Evolutionary conservation across 805 yeast genomes (phyloP), one percentile per base, ranked within the genome.

Genomic region (Zygotorulaspora chibaensis): DNA sequence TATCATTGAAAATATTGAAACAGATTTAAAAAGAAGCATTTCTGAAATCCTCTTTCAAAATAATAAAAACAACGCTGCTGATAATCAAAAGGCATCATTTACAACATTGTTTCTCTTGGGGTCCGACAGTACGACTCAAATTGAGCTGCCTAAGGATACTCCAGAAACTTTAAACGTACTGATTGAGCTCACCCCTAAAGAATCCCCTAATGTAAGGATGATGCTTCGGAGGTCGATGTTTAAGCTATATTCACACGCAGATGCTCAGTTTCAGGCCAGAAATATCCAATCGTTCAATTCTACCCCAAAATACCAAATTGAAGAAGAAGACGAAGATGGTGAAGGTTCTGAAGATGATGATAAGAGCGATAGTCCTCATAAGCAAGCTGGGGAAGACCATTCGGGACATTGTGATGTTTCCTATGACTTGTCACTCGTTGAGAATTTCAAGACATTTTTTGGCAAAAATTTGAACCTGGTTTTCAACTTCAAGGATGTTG

Each of bases 61-160:
- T 27, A 42, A 48, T 38, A n/a, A n/a, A 26, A 43, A 16, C 29
- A 30, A 13, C 9, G 33, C 25, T 13, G 34, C 35, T 16, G 40
- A 33, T 8, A 36, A 43, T 17, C 51, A 52, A 8, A 46, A 46
- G 11, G 37, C 44, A 8, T 51, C 53, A 34, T 59, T 73, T 36
- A 66, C 61, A 20, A 63, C 73, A 5, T 67, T 69, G 9, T 57
- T 74, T 40, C 51, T 74, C 42, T 55, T 74, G 35, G 78, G 77
- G 2, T 65, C 76, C 3, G 74, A 73, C 48, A 63, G 71, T 17
- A 61, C 75, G 1, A 70, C 72, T 25, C 71, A 67, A 42, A 59
- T 71, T 18, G 65, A 70, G 26, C 46, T 67, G 29, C 58, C 69
- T 8, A 54, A 59, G 8, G 43, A 42, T n/a, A 53, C 53, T 27